Evolutionary conservation across 2,329 filamentous ascomycete species (phyloP), one percentile per base, ranked within the genome.

Genomic region (Diplodia mutila): DNA sequence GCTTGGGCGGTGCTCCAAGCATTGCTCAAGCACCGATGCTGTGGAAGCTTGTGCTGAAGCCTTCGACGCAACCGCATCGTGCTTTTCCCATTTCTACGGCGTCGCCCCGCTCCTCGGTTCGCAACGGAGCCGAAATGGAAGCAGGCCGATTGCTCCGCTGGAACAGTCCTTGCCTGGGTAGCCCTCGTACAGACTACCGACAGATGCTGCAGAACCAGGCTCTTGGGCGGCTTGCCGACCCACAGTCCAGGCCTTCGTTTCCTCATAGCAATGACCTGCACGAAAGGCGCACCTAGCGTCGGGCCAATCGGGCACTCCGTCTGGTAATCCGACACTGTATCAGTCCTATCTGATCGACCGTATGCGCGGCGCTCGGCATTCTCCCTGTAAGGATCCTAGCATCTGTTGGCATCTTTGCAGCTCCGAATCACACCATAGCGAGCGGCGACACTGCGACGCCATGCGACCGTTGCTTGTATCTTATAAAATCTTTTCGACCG

Each of bases 401-500:
- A 46, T 14, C n/a, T 37, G 46, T 29, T 66, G 65, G 65, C 65
- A 66, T 66, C 65, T 66, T 66, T 66, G 65, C 46, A 59, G 53
- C 53, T 61, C 42, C 46, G 42, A 66, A 66, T 66, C 65, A 66
- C 65, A 66, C 54, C 65, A 66, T 66, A 46, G 34, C 53, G 27
- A 18, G 59, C 59, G 59, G 59, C 59, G 59, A 63, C 25, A 49
- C 39, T 51, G 52, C 64, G 18, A 51, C 52, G 18, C 25, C 27
- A 34, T 49, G 27, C 57, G 25, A 8, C 27, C 39, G 39, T 11
- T 32, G 53, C 42, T 39, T 27, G 16, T 14, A 16, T n/a, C 42
- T 27, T 66, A 59, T 66, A 66, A 66, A 48, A 59, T 23, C 29
- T 29, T 61, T 34, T 18, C 52, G 6, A 11, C 46, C 46, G 14